These are phyloP conservation scores for Nakazawaea peltata DNA, from an alignment of 805 yeast genomes.

Conservation along the genomic window DNA sequence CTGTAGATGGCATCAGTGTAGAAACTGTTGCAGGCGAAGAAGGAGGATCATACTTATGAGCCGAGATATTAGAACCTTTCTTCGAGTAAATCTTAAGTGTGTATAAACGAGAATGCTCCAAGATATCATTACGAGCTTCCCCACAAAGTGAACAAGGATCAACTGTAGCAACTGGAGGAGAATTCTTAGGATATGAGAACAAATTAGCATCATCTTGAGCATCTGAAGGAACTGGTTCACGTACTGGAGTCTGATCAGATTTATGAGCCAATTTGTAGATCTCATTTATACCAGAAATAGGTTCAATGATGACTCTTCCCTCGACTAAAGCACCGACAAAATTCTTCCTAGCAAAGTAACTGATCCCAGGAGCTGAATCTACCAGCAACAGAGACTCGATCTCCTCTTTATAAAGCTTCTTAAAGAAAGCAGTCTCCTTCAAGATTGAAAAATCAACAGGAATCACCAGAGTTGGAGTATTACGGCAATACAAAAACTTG, in stretches of 20 bases:
- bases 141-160: slow-evolving; percentile 82
- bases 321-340: slow-evolving; percentile 66
- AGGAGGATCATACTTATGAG: slow-evolving; percentile 12
- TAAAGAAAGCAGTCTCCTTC: slow-evolving; percentile 51
- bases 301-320: slow-evolving; percentile 78
- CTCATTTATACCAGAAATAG: slow-evolving; percentile 78
- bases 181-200: slow-evolving; percentile 34
- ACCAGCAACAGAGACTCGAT: slow-evolving; percentile 65
- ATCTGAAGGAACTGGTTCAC: slow-evolving; percentile 4
- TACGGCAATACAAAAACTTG: slow-evolving; percentile 10
- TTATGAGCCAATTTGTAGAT: slow-evolving; percentile 39
- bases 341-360: slow-evolving; percentile 53
- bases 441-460: slow-evolving; percentile 18
- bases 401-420: slow-evolving; percentile 64
- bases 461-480: slow-evolving; percentile 5
- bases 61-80: slow-evolving; percentile 9
- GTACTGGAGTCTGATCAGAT: slow-evolving; percentile 8
- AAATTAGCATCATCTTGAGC: slow-evolving; percentile 19
- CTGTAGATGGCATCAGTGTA: slow-evolving; percentile 4
- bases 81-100: slow-evolving; percentile 42
- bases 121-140: slow-evolving; percentile 59
- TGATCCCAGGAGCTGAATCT: slow-evolving; percentile 54
- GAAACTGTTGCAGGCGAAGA: slow-evolving; percentile 6
- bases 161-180: slow-evolving; percentile 67
- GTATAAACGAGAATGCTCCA: slow-evolving; percentile 75